Base-by-base conservation (phyloP, 2,329 filamentous ascomycete genomes). In the Colletotrichum noveboracense region DNA sequence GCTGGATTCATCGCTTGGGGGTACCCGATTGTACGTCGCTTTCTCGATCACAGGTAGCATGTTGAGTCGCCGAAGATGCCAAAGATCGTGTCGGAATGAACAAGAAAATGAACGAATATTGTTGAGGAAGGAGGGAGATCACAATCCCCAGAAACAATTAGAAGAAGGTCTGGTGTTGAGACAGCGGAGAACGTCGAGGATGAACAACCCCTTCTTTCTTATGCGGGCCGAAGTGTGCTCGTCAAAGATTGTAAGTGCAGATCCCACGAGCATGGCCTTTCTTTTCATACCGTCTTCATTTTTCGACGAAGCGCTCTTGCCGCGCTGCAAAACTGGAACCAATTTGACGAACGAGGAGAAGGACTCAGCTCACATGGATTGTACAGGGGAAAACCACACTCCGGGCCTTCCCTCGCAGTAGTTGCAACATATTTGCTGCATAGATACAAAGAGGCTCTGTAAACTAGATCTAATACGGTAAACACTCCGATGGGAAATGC, bases 211-310 rank as follows among this genome's bases (percentile, higher is more conserved):
- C 38, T 43, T 43, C 38, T 43, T 43, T 43, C 38, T 43, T n/a
- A 43, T 43, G 38, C 38, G 5, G 38, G 38, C 9, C 38, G 12
- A n/a, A 18, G 38, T 43, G 38, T 2, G 38, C 18, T 43, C 18
- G 8, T 3, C 10, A 43, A 43, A 43, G 38, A 4, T 18, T 43
- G 38, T 6, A 43, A 43, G 18, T 43, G 38, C 18, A 43, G 18
- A 43, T 43, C 18, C 38, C 0, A 43, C 18, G 9, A 43, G 18
- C 18, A 43, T 43, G 38, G 18, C 38, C 0, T n/a, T n/a, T 18
- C 5, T n/a, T n/a, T 43, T 43, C 38, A 10, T 0, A 18, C 38
- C 0, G 38, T 43, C 0, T 6, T n/a, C 5, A 43, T n/a, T 0
- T 6, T 10, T 43, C 18, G 9, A 43, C 3, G 38, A 43, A 43